Base-by-base conservation (phyloP, 129 eudicot genomes). In the Gnaphalium uliginosum region DNA sequence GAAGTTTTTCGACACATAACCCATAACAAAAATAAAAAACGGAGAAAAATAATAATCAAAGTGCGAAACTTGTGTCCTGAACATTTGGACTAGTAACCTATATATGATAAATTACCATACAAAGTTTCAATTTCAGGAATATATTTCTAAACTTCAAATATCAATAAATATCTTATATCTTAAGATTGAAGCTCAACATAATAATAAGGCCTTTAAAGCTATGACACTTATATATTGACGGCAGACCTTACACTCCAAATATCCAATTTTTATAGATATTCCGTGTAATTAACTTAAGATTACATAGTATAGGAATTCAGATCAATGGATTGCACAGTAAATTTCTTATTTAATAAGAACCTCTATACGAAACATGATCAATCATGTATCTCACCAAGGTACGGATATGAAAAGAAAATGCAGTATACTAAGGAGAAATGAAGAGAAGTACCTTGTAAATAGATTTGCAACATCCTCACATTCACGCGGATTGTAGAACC, bases 401-500 rank as follows among this genome's bases (percentile, higher is more conserved):
- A 37, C 14, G 46, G 46, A 32, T 54, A 73, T 18, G 73, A 21
- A 59, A 18, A n/a, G 10, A 43, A 43, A 13, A 43, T 43, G 18
- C 1, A 43, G 51, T 43, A 13, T 43, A 43, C 3, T 13, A 18
- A 2, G 5, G 2, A 13, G 8, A 39, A 39, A 0, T 3, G 51
- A 43, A 10, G 4, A 43, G 51, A 43, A 10, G 3, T 70, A 90
- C 96, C 96, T 90, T 37, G 79, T 90, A 70, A 90, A 87, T 39
- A 90, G 85, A 75, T 84, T 87, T 32, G 93, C 90, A 71, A 90
- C 90, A 59, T 87, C 93, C 72, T 87, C 96, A 82, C 93, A 90
- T 78, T 90, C 96, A 32, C 86, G 93, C 6, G 90, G 30, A 82
- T 87, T 87, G 70, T 90, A 90, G 79, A 90, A 90, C 96, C 96